Base-by-base conservation (phyloP, 2,329 filamentous ascomycete species). In the Talaromyces sp. region DNA sequence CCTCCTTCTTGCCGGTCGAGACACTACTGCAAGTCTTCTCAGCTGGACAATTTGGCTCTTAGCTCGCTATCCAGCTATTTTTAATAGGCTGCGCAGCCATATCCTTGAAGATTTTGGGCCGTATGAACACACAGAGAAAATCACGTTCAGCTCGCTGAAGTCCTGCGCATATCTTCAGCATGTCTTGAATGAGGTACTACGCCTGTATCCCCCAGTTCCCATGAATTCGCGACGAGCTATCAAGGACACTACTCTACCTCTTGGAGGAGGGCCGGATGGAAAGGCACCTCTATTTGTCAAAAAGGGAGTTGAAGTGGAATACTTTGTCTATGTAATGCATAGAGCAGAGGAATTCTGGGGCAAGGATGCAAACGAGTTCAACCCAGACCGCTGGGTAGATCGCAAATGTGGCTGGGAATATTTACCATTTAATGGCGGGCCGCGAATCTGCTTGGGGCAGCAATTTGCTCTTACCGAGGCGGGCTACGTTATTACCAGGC, bases 301-400 rank as follows among this genome's bases (percentile, higher is more conserved):
- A 66, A 89, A 90, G 75, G 86, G 89, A 71, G 87, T 87, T 1
- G 76, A 84, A 6, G 80, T 95, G 67, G 82, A 78, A 54, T 95
- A 92, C 81, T 84, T 49, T 49, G 45, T 49, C 3, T 49, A 91
- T 60, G 78, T 86, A 8, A 90, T 94, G 89, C 91, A 95, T 72
- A 87, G 91, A 1, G 86, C 89, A 19, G 75, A 74, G 50, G 82
- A 85, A 39, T 72, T 80, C 66, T 84, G 77, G 73, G 82, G 82
- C 3, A 61, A 71, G 0, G 82, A 84, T 49, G 80, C 81, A 0
- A 74, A 80, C 0, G 66, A 70, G 7, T 85, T 83, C 65, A 78
- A 77, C 6, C 83, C 83, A 0, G 83, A 85, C 61, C 70, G 83
- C 39, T 85, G 83, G 82, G n/a, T 19, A 4, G 24, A 33, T 0